These are phyloP conservation scores for Heliamphora exappendiculata DNA, from an alignment of 148 eudicot genomes.

Conservation along the genomic window DNA sequence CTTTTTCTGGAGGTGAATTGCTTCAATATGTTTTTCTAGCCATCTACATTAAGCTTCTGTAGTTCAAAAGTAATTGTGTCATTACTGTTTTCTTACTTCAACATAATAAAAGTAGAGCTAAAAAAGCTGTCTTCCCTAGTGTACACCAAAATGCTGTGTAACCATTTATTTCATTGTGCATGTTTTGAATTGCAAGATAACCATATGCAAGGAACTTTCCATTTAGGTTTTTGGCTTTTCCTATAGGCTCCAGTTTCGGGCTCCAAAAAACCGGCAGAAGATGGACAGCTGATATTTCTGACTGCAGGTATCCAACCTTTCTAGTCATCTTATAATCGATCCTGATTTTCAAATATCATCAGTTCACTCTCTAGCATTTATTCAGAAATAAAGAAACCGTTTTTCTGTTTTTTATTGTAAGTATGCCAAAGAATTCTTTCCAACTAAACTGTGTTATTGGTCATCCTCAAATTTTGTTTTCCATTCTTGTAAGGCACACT, in stretches of 20 bases:
- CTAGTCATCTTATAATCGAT: not conserved
- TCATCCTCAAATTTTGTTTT: not conserved
- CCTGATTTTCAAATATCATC: not conserved
- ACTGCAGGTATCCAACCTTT: constrained; percentile 50
- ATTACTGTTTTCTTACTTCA: not conserved
- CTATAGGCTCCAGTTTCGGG: constrained; percentile 95
- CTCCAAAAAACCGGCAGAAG: constrained; percentile 95
- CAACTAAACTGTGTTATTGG: not conserved
- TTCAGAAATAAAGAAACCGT: not conserved
- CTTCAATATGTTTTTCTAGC: not conserved
- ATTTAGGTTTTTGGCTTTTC: constrained; percentile 7
- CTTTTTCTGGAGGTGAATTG: constrained; percentile 69
- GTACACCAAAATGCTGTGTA: not conserved
- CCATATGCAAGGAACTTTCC: constrained; percentile 2
- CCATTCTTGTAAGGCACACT: not conserved
- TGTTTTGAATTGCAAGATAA: constrained; percentile 3
- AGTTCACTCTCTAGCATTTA: not conserved
- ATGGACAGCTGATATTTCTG: constrained; percentile 82
- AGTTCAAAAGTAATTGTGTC: not conserved
- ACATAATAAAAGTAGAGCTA: not conserved
- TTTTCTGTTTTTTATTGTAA: not conserved
- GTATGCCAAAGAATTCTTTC: not conserved
- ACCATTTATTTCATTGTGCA: not conserved
- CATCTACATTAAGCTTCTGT: not conserved
- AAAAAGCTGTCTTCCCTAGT: not conserved